Percentiles rank a stretch among this genome's conserved stretches.
These are phyloP conservation scores for Salinomyces thailandicus DNA, from an alignment of 2,329 filamentous ascomycete species.

Conservation along the genomic window DNA sequence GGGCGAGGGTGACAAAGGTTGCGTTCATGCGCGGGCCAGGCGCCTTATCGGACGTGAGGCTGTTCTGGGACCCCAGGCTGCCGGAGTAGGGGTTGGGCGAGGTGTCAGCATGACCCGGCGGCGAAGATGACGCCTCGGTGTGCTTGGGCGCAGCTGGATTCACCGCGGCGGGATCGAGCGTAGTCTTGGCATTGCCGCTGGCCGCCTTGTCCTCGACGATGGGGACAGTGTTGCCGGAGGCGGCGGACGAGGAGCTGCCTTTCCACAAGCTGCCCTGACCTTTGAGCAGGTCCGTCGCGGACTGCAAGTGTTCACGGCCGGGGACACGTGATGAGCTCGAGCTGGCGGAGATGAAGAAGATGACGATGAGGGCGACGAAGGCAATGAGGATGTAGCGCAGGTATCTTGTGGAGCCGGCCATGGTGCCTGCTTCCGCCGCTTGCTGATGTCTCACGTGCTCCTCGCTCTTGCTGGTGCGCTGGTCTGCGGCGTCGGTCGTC, in stretches of 20 bases:
- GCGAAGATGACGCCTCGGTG: slow-evolving; percentile 4
- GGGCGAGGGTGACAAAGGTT: slow-evolving; percentile 90
- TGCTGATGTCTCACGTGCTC: too few relatives aligned
- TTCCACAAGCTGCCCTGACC: slow-evolving; percentile 23
- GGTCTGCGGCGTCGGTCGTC: too few relatives aligned
- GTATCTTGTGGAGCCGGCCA: slow-evolving; percentile 63
- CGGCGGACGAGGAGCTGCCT: slow-evolving; percentile 7
- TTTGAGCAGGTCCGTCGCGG: slow-evolving; percentile 26
- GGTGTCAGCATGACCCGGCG: slow-evolving; percentile 9
- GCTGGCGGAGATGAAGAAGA: slow-evolving; percentile 71
- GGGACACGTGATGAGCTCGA: slow-evolving; percentile 28
- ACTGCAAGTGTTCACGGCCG: slow-evolving; percentile 25
- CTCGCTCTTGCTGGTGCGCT: background rate
- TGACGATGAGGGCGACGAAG: slow-evolving; percentile 66
- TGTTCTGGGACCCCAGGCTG: slow-evolving; percentile 13
- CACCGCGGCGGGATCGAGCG: slow-evolving; percentile 1
- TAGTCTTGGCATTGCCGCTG: slow-evolving; percentile 5
- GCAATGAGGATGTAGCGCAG: slow-evolving; percentile 65
- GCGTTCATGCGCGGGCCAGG: slow-evolving; percentile 79
- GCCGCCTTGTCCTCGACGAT: slow-evolving; percentile 10
- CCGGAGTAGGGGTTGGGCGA: slow-evolving; percentile 23
- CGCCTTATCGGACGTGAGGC: slow-evolving; percentile 37
- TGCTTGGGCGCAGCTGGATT: slow-evolving; percentile 10
- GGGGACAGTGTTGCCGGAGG: slow-evolving; percentile 5
- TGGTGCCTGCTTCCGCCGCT: slow-evolving; percentile 36